Evolutionary conservation across 768 basidiomycete species (phyloP), one percentile per base, ranked within the genome.

Genomic region (Lactifluus subvellereus): DNA sequence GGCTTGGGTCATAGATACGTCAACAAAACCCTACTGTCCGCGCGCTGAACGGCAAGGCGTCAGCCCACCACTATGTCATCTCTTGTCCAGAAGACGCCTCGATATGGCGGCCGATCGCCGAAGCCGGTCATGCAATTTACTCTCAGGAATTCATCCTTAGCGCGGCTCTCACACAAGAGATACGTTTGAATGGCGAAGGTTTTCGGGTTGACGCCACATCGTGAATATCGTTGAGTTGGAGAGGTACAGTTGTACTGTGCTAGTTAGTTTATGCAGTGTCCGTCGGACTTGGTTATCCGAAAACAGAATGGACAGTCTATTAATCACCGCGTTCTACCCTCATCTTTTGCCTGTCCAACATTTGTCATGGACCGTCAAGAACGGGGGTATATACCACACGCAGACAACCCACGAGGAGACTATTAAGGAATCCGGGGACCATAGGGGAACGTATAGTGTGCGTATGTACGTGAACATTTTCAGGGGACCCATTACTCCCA

Each of bases 121-220:
- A 81, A 20, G 75, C 75, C 14, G 77, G 82, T 0, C 75, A 80
- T 66, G 77, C 77, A 20, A 78, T 93, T n/a, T 92, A 89, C 72
- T 80, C 80, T 0, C 79, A 81, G 33, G 89, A 92, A 70, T 74
- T 93, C 32, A 71, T 94, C 14, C 72, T 92, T 62, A 82, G 77
- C 38, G 83, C 79, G 0, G 82, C 84, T 1, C 71, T 91, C 71
- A 83, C 77, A 63, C 91, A 92, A 71, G 73, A 85, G 67, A 76
- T 89, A 22, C 82, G 84, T 27, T 88, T 84, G 83, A 79, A 89
- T 30, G 78, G 79, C 49, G 69, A 57, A 57, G 58, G 33, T 27
- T 61, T 53, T 48, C 60, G 54, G 22, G 33, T 64, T 30, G 58
- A 64, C 57, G 22, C 47, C 47, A 50, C 40, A 27, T 40, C 16